These are phyloP conservation scores for Diaporthe sp. DNA, from an alignment of 2,329 filamentous ascomycete species.

Conservation along the genomic window DNA sequence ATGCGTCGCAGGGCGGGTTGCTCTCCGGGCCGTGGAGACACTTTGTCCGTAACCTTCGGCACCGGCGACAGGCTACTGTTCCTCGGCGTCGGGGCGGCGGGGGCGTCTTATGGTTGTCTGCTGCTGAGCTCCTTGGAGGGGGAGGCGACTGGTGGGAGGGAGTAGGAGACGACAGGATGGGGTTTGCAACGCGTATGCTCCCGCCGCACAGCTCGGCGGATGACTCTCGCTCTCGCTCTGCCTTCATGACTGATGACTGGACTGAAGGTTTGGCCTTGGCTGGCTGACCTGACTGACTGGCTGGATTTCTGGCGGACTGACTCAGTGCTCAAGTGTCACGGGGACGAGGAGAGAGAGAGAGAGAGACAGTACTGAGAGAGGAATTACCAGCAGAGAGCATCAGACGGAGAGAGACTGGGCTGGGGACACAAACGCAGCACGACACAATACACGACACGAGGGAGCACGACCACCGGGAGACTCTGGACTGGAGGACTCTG, in stretches of 20 bases:
- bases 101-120: conserved; percentile 17
- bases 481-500: background rate
- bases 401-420: background rate
- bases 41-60: conserved; percentile 36
- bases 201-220: conserved; percentile 30
- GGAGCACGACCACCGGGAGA: background rate
- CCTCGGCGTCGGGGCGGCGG: conserved; percentile 30
- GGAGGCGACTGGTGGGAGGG: conserved; percentile 23
- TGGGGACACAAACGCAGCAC: conserved; percentile 4
- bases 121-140: conserved; percentile 1
- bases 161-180: conserved; percentile 26
- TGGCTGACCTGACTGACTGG: background rate
- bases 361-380: background rate
- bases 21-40: conserved; percentile 34
- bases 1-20: conserved; percentile 33
- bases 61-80: conserved; percentile 36
- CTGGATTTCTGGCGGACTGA: background rate
- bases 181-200: conserved; percentile 33
- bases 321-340: background rate
- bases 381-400: conserved; percentile 3
- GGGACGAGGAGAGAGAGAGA: background rate
- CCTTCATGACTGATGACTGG: conserved; percentile 31
- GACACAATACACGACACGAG: background rate
- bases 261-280: background rate
- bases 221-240: conserved; percentile 17